Conservation (phyloP, 2,329 filamentous ascomycete species). For the Fusarium sp. region DNA sequence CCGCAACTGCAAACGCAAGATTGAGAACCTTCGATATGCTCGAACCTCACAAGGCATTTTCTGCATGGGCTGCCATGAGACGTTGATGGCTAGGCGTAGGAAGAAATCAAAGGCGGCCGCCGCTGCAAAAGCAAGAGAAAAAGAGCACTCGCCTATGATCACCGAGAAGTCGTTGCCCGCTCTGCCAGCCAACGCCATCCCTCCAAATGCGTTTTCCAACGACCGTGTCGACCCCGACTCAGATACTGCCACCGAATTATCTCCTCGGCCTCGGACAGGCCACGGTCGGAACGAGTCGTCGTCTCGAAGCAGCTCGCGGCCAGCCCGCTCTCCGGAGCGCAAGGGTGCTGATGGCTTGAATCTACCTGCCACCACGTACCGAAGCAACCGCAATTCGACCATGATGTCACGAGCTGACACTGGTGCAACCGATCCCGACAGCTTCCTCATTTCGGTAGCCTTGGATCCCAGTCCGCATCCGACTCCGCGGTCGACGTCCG, state of each 20-base stretch:
- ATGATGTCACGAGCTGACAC: conserved; percentile 62
- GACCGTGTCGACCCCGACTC: conserved; percentile 67
- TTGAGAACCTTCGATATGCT: conserved; percentile 97
- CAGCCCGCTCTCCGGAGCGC: conserved; percentile 64
- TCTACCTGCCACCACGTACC: conserved; percentile 77
- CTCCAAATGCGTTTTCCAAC: conserved; percentile 68
- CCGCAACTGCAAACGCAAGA: conserved; percentile 97
- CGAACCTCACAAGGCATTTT: conserved; percentile 98
- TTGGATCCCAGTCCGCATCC: conserved; percentile 72
- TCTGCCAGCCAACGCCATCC: conserved; percentile 77
- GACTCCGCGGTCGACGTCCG: conserved; percentile 63
- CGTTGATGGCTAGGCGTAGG: conserved; percentile 87
- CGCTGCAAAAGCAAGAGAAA: conserved; percentile 65
- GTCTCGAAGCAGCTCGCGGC: conserved; percentile 62
- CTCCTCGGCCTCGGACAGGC: conserved; percentile 64
- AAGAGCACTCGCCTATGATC: conserved; percentile 70
- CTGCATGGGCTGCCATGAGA: conserved; percentile 99
- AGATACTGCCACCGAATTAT: conserved; percentile 73
- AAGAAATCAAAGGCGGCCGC: conserved; percentile 80
- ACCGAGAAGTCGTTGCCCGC: conserved; percentile 94
- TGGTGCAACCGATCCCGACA: conserved; percentile 64
- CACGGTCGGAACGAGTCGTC: conserved; percentile 63
- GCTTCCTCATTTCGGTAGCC: conserved; percentile 78
- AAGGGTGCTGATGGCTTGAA: conserved; percentile 67
- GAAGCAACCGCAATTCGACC: conserved; percentile 77